Evolutionary conservation across 306 rosid species (phyloP).

Genomic region (barrel medic (Medicago truncatula)): DNA sequence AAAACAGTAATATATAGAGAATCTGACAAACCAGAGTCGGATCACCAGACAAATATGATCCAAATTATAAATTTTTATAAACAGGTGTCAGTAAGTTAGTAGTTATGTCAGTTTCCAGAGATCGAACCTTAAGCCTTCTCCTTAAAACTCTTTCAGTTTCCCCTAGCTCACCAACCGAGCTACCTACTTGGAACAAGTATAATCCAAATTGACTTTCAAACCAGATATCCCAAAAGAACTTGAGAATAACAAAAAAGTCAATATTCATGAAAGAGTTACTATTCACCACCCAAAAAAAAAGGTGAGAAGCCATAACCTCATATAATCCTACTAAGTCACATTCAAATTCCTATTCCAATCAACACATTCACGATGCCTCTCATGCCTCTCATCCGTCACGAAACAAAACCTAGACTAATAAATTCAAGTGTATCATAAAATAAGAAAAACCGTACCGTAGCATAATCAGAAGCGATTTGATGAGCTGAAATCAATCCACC

Average conservation of each 20-base stretch:
- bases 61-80: too few species aligned
- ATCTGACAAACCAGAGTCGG: not conserved
- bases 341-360: constrained; percentile 1
- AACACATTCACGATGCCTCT: not conserved
- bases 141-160: too few species aligned
- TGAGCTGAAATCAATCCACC: constrained; percentile 97
- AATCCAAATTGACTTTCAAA: not conserved
- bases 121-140: too few species aligned
- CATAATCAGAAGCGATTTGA: constrained; percentile 84
- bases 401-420: not conserved
- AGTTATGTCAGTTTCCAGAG: too few species aligned
- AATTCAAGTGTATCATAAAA: not conserved
- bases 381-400: not conserved
- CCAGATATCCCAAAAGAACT: not conserved
- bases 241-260: not conserved
- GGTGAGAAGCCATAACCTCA: constrained; percentile 1
- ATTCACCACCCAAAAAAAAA: not conserved
- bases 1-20: constrained; percentile 1
- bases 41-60: not conserved
- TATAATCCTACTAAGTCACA: not conserved
- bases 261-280: not conserved
- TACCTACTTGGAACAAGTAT: too few species aligned
- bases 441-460: constrained; percentile 69
- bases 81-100: too few species aligned
- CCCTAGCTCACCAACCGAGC: too few species aligned